Evolutionary conservation across 768 basidiomycete species (phyloP).

Genomic region (Collybiopsis luxurians): DNA sequence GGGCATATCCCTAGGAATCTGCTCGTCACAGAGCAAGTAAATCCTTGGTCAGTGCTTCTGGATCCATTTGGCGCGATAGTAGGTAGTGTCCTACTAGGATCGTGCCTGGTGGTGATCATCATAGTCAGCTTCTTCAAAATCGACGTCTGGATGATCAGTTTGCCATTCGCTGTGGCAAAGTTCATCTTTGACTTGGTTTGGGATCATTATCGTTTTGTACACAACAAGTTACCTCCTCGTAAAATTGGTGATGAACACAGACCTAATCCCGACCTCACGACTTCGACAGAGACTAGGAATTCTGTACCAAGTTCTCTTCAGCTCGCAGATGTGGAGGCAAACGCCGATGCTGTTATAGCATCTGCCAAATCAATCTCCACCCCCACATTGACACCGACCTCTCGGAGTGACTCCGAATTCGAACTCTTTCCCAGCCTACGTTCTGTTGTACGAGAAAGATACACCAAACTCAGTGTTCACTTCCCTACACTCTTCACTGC

Average conservation of each 20-base stretch:
- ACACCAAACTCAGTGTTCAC: slow-evolving; percentile 24
- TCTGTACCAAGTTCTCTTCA: no score
- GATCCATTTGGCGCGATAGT: slow-evolving; percentile 76
- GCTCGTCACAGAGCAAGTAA: slow-evolving; percentile 29
- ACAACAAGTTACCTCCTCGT: slow-evolving; percentile 21
- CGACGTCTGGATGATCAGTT: slow-evolving; percentile 81
- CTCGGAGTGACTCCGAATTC: no score
- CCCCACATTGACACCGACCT: no score
- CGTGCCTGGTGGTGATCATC: slow-evolving; percentile 71
- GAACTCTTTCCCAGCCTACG: neutral
- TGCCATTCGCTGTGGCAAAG: slow-evolving; percentile 77
- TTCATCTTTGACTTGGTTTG: slow-evolving; percentile 62
- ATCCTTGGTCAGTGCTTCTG: slow-evolving; percentile 60
- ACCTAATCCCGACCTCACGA: no score
- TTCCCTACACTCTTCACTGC: slow-evolving; percentile 75
- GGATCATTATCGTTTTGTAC: slow-evolving; percentile 49
- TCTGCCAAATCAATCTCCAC: no score
- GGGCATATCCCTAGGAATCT: slow-evolving; percentile 52
- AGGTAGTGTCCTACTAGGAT: slow-evolving; percentile 62
- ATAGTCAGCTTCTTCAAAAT: slow-evolving; percentile 73
- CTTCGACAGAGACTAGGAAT: no score
- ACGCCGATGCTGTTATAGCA: no score
- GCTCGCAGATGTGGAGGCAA: no score
- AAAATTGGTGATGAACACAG: no score
- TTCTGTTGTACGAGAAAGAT: neutral